These are phyloP conservation scores for Tulasnella calospora DNA, from an alignment of 768 basidiomycete species.

Conservation along the genomic window DNA sequence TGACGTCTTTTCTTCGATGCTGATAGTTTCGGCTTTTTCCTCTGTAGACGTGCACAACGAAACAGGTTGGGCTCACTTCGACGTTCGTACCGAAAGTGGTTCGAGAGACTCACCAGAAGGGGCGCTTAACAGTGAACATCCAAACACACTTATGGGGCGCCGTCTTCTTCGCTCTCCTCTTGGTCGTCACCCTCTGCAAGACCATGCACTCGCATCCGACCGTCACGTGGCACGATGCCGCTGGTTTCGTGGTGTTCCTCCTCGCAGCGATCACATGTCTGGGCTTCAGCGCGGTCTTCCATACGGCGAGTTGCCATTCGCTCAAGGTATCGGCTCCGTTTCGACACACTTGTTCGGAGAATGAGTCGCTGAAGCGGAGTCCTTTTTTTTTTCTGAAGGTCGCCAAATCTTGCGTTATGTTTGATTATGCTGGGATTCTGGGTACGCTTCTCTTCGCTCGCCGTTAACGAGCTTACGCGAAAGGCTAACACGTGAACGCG, in stretches of 20 bases:
- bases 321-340: conserved; percentile 47
- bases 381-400: conserved; percentile 42
- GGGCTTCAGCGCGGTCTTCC: conserved; percentile 63
- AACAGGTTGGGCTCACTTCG: conserved; percentile 46
- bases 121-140: conserved; percentile 61
- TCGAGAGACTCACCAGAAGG: conserved; percentile 25
- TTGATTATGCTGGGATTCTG: conserved; percentile 79
- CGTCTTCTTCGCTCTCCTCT: conserved; percentile 53
- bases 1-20: too few relatives aligned
- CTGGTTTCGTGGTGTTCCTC: conserved; percentile 61
- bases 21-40: background rate
- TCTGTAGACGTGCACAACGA: conserved; percentile 69
- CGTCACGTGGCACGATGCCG: conserved; percentile 57
- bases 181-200: conserved; percentile 49
- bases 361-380: background rate
- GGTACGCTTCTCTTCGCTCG: conserved; percentile 25
- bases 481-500: background rate
- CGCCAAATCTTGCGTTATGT: conserved; percentile 53
- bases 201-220: conserved; percentile 50
- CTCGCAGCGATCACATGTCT: conserved; percentile 69
- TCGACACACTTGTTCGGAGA: too few relatives aligned
- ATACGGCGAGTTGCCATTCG: conserved; percentile 70
- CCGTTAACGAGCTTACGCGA: background rate
- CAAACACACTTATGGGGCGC: conserved; percentile 75
- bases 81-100: background rate